Evolutionary conservation across 73 alveolate species (phyloP), one percentile per base, ranked within the genome.

Genomic region (Blepharisma japonicum): DNA sequence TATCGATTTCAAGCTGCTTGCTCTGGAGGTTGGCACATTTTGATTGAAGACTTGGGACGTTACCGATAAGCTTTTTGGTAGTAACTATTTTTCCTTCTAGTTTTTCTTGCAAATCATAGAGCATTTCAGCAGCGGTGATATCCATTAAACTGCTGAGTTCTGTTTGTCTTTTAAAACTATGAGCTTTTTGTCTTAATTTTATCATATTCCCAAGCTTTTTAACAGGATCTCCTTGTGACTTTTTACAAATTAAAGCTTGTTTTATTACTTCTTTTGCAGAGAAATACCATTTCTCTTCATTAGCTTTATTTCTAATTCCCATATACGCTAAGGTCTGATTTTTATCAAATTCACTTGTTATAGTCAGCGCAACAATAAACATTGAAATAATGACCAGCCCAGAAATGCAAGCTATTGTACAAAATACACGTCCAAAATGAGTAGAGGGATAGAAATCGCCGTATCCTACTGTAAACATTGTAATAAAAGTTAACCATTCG

Each of bases 391-490:
- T 7, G 27, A 80, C 47, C 85, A 85, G 80, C 20, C 95, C 95
- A 6, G 76, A 47, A 9, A 86, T 45, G 50, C 92, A 88, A 23
- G 84, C 81, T 3, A 88, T 25, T 18, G 76, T 82, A 50, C 84
- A 81, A 66, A 84, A 55, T 53, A 78, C 46, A 25, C 95, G 48
- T 5, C 95, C 95, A 47, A 88, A 88, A 81, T 88, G 95, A 47
- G 95, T 88, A 45, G 56, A 20, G 20, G 95, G 95, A 54, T 77
- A 88, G 46, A 84, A 70, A 67, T 88, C 95, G 7, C 95, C 95
- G 81, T 88, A 88, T 9, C 95, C 95, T 5, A 88, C 95, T 14
- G 95, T 88, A 9, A 90, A 85, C 95, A 88, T 88, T 23, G 95
- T 85, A 23, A 88, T 86, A 46, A 85, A 66, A 14, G 79, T 86